A percentile compares a stretch with the other conserved stretches of the same genome.
These are phyloP conservation scores for Cadophora luteo-olivacea DNA, from an alignment of 2,329 filamentous ascomycete genomes.

Conservation along the genomic window DNA sequence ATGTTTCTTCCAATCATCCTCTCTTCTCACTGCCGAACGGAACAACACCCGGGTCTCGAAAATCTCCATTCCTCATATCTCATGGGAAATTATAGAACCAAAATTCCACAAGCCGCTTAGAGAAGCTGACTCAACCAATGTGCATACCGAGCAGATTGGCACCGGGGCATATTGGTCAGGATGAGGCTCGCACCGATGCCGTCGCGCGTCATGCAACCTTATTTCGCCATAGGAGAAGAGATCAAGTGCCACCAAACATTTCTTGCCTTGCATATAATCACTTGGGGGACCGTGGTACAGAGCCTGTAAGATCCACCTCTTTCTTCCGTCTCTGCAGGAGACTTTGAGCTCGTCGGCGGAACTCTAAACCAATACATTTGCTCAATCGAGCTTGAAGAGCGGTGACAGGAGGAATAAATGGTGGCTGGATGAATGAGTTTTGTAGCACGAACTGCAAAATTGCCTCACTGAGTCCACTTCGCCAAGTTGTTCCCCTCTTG, in stretches of 20 bases:
- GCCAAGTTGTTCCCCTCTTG: neutral
- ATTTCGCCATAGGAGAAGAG: neutral
- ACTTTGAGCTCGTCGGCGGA: neutral
- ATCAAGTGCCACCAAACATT: slow-evolving; percentile 4
- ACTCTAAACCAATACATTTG: slow-evolving; percentile 7
- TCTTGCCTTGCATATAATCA: neutral
- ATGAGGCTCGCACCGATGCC: slow-evolving; percentile 14
- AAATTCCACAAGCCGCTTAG: neutral
- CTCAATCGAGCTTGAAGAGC: neutral
- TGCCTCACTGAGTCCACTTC: neutral
- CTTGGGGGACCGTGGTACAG: neutral
- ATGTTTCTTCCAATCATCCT: slow-evolving; percentile 19
- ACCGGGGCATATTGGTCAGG: neutral
- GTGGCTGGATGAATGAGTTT: neutral
- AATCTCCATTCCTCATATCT: neutral
- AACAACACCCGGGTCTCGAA: neutral
- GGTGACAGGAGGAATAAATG: slow-evolving; percentile 1
- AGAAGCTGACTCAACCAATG: slow-evolving; percentile 15
- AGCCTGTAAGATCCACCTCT: neutral
- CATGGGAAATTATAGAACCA: neutral
- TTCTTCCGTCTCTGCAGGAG: neutral
- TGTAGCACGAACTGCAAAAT: neutral
- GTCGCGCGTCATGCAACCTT: slow-evolving; percentile 14
- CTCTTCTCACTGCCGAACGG: neutral
- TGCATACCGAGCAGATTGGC: slow-evolving; percentile 9